These are phyloP conservation scores for Coniochaeta sp. DNA, from an alignment of 2,329 filamentous ascomycete genomes.

Conservation along the genomic window DNA sequence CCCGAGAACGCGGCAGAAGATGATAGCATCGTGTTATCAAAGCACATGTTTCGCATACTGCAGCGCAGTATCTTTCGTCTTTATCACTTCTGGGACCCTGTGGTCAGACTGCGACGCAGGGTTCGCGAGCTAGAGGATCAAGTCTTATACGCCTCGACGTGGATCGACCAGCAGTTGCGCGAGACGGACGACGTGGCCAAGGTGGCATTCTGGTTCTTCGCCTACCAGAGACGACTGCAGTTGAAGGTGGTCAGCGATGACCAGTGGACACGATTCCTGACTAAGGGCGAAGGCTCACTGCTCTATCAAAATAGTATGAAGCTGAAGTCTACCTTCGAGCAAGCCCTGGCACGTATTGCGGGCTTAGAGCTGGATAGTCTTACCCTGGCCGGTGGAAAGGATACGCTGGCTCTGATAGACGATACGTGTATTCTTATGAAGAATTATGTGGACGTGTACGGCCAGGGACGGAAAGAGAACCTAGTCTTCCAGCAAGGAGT, in stretches of 20 bases:
- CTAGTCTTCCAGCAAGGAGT: background rate
- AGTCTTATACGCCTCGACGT: background rate
- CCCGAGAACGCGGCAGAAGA: background rate
- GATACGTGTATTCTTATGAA: conserved; percentile 3
- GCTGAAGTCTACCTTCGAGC: background rate
- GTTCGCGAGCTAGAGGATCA: background rate
- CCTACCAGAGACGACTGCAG: conserved; percentile 1
- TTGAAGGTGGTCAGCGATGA: conserved; percentile 1
- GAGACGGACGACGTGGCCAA: conserved; percentile 2
- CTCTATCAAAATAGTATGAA: background rate
- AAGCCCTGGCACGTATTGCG: background rate
- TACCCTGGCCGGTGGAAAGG: background rate
- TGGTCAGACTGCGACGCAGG: background rate
- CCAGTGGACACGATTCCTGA: conserved; percentile 1
- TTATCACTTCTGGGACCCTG: conserved; percentile 1
- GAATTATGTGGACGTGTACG: conserved; percentile 1
- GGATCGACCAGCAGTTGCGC: background rate
- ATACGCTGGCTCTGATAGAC: background rate
- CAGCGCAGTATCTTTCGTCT: background rate
- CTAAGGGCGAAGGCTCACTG: background rate
- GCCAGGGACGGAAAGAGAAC: background rate
- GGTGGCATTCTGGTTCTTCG: conserved; percentile 3
- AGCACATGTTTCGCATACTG: background rate
- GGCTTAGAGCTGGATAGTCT: background rate
- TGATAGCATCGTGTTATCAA: conserved; percentile 3